These are phyloP conservation scores for Fusarium incarnatum DNA, from an alignment of 2,329 filamentous ascomycete genomes.

Conservation along the genomic window DNA sequence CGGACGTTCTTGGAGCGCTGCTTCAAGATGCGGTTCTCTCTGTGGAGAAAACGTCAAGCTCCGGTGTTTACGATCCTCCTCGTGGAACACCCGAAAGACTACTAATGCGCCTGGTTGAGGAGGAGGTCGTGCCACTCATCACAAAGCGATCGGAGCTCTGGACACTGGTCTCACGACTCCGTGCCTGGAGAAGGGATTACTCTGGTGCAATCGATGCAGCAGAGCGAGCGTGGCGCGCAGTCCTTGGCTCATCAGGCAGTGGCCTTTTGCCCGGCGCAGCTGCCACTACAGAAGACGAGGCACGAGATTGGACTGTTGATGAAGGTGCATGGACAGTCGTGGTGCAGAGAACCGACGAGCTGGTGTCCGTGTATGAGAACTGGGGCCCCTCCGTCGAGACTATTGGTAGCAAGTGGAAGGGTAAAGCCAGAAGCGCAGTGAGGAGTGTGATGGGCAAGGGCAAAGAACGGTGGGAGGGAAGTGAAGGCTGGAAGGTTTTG, in stretches of 20 bases:
- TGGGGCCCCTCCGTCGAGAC: conserved; percentile 73
- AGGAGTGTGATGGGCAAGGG: conserved; percentile 85
- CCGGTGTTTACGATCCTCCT: conserved; percentile 52
- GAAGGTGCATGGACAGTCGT: conserved; percentile 76
- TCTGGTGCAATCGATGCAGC: conserved; percentile 81
- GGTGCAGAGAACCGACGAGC: conserved; percentile 80
- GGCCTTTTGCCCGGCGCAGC: conserved; percentile 59
- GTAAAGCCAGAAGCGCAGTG: conserved; percentile 87
- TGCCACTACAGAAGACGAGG: conserved; percentile 47
- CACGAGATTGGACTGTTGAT: conserved; percentile 61
- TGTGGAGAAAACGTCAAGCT: conserved; percentile 50
- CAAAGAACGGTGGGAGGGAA: conserved; percentile 85
- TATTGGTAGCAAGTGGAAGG: conserved; percentile 85
- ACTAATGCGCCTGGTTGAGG: conserved; percentile 79
- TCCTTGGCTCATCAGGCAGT: conserved; percentile 64
- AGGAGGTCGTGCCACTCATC: conserved; percentile 82
- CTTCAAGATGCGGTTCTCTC: conserved; percentile 75
- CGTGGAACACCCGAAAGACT: conserved; percentile 71
- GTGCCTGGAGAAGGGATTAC: conserved; percentile 78
- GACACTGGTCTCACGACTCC: conserved; percentile 77
- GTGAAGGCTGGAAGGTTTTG: conserved; percentile 72
- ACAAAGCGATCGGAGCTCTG: conserved; percentile 83
- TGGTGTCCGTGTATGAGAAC: conserved; percentile 87
- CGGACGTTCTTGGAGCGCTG: conserved; percentile 76
- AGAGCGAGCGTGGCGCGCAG: conserved; percentile 89